Conservation (phyloP, 2,329 filamentous ascomycete genomes). For the Keithomyces neogunnii region DNA sequence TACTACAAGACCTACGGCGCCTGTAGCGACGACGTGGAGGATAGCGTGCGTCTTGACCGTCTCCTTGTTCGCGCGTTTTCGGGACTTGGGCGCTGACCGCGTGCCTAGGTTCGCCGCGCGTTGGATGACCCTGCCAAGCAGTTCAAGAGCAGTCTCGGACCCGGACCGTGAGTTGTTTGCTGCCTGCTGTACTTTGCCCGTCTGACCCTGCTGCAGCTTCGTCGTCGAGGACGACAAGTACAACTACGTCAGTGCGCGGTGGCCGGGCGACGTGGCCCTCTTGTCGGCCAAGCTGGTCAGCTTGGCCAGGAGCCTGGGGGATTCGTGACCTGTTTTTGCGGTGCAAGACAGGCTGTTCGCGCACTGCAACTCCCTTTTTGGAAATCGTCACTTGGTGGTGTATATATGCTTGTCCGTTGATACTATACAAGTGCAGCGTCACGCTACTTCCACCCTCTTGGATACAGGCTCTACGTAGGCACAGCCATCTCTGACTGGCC, state of each 20-base stretch:
- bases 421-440: too few relatives aligned
- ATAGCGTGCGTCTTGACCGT: conserved; percentile 25
- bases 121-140: conserved; percentile 31
- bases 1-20: conserved; percentile 50
- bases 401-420: too few relatives aligned
- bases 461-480: too few relatives aligned
- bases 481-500: too few relatives aligned
- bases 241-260: conserved; percentile 41
- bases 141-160: conserved; percentile 34
- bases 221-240: conserved; percentile 39
- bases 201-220: conserved; percentile 24
- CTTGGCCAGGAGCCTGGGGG: background rate
- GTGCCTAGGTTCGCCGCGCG: conserved; percentile 30
- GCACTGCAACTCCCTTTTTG: too few relatives aligned
- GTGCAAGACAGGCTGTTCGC: too few relatives aligned
- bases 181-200: background rate
- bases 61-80: background rate
- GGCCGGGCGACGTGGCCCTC: conserved; percentile 32
- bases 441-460: too few relatives aligned
- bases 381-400: too few relatives aligned
- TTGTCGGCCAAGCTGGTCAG: conserved; percentile 11
- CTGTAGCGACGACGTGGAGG: conserved; percentile 39
- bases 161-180: conserved; percentile 29
- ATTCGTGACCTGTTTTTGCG: background rate
- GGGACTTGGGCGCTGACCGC: background rate